A percentile compares a stretch with the other conserved stretches of the same genome.
Conservation (phyloP, 768 basidiomycete genomes). For the Trametes villosa region DNA sequence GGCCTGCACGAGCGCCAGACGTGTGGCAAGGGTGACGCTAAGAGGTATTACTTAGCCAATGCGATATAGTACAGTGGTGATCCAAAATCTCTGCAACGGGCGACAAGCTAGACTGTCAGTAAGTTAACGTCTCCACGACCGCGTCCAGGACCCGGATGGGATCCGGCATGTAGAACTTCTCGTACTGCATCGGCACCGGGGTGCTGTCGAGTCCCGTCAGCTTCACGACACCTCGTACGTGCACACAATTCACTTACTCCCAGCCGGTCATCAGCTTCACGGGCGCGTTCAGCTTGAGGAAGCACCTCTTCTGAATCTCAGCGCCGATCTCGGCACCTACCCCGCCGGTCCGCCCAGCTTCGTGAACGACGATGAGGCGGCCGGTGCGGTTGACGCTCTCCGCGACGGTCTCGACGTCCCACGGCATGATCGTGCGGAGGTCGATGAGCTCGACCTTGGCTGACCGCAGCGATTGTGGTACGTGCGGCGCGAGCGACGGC, state of each 20-base stretch:
- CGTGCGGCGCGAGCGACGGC: conserved; percentile 58
- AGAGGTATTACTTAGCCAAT: too few species aligned
- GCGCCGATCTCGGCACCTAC: conserved; percentile 93
- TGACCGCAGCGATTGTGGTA: conserved; percentile 66
- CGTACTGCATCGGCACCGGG: conserved; percentile 84
- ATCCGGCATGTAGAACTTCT: conserved; percentile 93
- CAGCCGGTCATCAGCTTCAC: conserved; percentile 87
- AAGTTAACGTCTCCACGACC: conserved; percentile 80
- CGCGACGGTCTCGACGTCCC: conserved; percentile 80
- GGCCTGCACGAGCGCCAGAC: too few species aligned
- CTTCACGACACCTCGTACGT: neutral
- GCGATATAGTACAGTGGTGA: conserved; percentile 4
- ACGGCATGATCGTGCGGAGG: conserved; percentile 85
- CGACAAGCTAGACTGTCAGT: conserved; percentile 40
- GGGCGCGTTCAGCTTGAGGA: conserved; percentile 86
- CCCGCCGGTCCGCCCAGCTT: conserved; percentile 86
- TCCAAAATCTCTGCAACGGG: neutral
- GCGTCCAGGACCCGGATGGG: conserved; percentile 82
- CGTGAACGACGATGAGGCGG: conserved; percentile 87
- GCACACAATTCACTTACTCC: conserved; percentile 70
- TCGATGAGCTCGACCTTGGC: conserved; percentile 90
- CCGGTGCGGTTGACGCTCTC: conserved; percentile 88
- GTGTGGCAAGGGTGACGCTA: too few species aligned
- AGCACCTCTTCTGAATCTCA: conserved; percentile 86
- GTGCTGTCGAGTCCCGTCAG: conserved; percentile 48